Base-by-base conservation (phyloP, 768 basidiomycete genomes). In the Tricholoma saponaceum region DNA sequence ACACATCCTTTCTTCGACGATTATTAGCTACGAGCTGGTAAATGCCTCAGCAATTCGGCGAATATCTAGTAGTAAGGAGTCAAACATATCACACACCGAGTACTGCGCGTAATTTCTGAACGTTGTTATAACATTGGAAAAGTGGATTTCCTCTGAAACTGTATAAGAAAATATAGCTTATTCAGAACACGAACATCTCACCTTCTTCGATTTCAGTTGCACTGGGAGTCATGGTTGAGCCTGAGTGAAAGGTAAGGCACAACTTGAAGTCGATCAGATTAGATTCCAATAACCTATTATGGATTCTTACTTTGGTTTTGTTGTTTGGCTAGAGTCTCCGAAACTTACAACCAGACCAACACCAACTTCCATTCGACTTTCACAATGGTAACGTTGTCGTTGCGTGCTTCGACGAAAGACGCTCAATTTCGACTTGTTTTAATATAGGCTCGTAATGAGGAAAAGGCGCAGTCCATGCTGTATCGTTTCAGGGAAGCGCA, bases 401-500 rank as follows among this genome's bases (percentile, higher is more conserved):
- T 37, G 44, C 35, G 8, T 20, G 18, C 18, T 28, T 10, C 16
- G 9, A 32, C 52, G 23, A 41, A 25, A n/a, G 2, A 50, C 12
- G 47, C 47, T 50, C 26, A 50, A 46, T 25, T 18, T 18, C 16
- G 5, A 5, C 14, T 25, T 10, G 28, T 43, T 18, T 26, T 9
- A 32, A 10, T 44, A 25, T 61, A 93, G 95, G 95, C 95, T 60
- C 89, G 95, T 72, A 98, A 98, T 88, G 91, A 95, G 72, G 96
- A 98, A 74, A 99, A 98, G 72, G 92, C 95, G 1, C 95, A 96
- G 35, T 64, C 62, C 22, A 64, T 65, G 64, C 51, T 65, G 18
- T 65, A 93, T 70, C 91, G 94, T 58, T 98, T 99, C 75, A 89
- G 96, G 55, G 95, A 98, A 75, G 91, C 92, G 46, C 96, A 99